Evolutionary conservation across 1,284 basidiomycete species (phyloP).

Genomic region (Sporisorium graminicola): DNA sequence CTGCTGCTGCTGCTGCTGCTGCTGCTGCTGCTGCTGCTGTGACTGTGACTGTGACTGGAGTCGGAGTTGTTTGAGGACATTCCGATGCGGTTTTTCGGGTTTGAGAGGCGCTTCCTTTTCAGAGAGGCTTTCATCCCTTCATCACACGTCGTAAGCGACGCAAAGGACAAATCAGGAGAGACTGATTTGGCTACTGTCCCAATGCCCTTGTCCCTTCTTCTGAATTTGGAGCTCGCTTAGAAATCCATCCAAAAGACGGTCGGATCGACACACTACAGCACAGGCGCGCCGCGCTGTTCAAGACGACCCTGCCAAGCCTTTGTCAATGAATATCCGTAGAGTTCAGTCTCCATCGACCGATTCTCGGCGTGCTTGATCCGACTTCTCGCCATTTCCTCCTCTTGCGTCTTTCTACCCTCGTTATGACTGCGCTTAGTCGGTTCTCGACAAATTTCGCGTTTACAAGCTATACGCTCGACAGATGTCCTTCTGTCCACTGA

Average conservation of each 20-base stretch:
- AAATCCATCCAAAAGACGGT: conserved; percentile 1
- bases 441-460: too few species aligned
- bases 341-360: conserved; percentile 3
- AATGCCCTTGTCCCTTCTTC: background rate
- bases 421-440: too few species aligned
- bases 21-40: too few species aligned
- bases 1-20: too few species aligned
- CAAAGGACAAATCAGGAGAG: background rate
- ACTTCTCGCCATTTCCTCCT: background rate
- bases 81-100: conserved; percentile 2
- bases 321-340: background rate
- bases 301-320: background rate
- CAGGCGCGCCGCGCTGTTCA: background rate
- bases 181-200: background rate
- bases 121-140: background rate
- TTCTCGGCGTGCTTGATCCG: background rate
- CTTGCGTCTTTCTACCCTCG: too few species aligned
- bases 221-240: conserved; percentile 1
- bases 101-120: background rate
- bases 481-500: too few species aligned
- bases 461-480: too few species aligned
- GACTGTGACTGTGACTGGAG: too few species aligned
- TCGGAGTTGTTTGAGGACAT: background rate
- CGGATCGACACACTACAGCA: background rate
- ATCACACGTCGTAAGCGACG: background rate